Evolutionary conservation across 108 stramenopile species (phyloP).

Genomic region (Nitzschia palea): DNA sequence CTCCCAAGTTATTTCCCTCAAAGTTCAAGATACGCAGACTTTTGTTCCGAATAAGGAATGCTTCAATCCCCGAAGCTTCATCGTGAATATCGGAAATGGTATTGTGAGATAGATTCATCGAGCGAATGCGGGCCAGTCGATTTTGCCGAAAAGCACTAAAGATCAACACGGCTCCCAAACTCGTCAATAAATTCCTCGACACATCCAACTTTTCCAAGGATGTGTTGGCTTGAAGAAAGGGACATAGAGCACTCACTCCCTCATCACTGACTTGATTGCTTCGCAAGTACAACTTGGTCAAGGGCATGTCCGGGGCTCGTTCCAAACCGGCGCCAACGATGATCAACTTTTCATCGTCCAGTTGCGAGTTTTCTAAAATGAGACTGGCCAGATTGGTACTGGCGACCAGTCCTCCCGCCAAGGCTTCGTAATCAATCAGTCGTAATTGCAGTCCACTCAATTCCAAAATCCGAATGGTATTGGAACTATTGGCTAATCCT

Average conservation of each 20-base stretch:
- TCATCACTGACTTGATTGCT: constrained; percentile 37
- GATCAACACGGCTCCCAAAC: constrained; percentile 14
- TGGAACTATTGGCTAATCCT: not conserved
- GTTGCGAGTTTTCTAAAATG: constrained; percentile 19
- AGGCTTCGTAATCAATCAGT: not conserved
- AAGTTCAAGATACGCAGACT: constrained; percentile 27
- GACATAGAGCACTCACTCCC: constrained; percentile 24
- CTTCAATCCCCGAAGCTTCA: constrained; percentile 11
- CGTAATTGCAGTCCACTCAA: constrained; percentile 5
- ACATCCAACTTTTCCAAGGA: constrained; percentile 35
- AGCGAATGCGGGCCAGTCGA: not conserved
- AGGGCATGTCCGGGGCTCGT: constrained; percentile 5
- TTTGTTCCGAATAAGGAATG: constrained; percentile 19
- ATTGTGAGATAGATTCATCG: constrained; percentile 30
- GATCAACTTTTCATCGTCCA: constrained; percentile 6
- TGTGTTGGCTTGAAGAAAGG: constrained; percentile 19
- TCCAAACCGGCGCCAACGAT: constrained; percentile 12
- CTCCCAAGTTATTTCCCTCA: constrained; percentile 21
- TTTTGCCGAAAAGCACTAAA: constrained; percentile 26
- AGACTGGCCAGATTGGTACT: constrained; percentile 12
- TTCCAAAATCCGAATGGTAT: constrained; percentile 3
- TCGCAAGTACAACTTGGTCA: constrained; percentile 17
- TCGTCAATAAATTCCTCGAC: constrained; percentile 26
- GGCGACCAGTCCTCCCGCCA: constrained; percentile 9
- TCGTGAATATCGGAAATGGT: constrained; percentile 17